Conservation (phyloP, 306 rosid genomes). For the Medicago lupulina region DNA sequence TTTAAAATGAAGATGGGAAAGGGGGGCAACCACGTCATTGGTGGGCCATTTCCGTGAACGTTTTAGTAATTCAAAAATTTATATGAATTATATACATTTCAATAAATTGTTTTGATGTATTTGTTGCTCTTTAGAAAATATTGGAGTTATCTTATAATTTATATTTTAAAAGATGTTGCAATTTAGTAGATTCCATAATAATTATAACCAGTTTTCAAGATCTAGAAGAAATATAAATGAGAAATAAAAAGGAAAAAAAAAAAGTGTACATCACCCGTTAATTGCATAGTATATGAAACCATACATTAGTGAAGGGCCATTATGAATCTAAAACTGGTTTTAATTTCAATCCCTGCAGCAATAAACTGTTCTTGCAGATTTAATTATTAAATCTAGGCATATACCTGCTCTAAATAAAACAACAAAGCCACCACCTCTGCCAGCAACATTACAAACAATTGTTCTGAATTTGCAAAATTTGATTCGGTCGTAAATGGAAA, state of each 20-base stretch:
- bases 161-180: too few relatives aligned
- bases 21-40: too few relatives aligned
- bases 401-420: slow-evolving; percentile 46
- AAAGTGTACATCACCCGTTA: slow-evolving; percentile 21
- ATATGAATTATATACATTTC: too few relatives aligned
- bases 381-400: slow-evolving; percentile 41
- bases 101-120: too few relatives aligned
- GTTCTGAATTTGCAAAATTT: slow-evolving; percentile 58
- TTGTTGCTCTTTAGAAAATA: too few relatives aligned
- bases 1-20: too few relatives aligned
- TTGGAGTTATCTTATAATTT: too few relatives aligned
- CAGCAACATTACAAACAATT: slow-evolving; percentile 50
- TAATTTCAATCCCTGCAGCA: slow-evolving; percentile 10
- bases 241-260: neutral
- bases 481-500: slow-evolving; percentile 39
- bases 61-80: too few relatives aligned
- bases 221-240: neutral
- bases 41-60: too few relatives aligned
- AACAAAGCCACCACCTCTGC: slow-evolving; percentile 42
- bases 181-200: too few relatives aligned
- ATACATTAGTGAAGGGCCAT: slow-evolving; percentile 23
- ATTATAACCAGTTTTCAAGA: too few relatives aligned
- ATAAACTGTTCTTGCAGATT: slow-evolving; percentile 41
- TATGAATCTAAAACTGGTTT: slow-evolving; percentile 42
- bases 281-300: slow-evolving; percentile 31